These are phyloP conservation scores for Hyparrhenia diplandra DNA, from an alignment of 176 grass and related monocot genomes.

Conservation along the genomic window DNA sequence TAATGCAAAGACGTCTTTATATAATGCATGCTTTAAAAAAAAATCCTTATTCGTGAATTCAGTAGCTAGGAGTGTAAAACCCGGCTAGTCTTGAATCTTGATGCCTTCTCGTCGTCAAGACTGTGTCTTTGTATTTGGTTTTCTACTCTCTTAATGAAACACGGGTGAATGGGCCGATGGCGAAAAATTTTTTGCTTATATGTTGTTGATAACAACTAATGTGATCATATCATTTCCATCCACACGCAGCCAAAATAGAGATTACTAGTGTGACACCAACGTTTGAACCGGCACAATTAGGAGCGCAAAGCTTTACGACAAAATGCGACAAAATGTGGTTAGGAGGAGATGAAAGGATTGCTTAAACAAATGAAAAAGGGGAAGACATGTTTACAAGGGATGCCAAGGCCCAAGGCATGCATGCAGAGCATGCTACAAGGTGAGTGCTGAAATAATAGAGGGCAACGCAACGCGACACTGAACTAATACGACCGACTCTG, in stretches of 20 bases:
- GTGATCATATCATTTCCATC: neutral
- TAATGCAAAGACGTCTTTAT: no score
- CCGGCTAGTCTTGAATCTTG: no score
- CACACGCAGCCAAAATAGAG: neutral
- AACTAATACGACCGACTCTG: slow-evolving; percentile 3
- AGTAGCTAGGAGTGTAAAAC: no score
- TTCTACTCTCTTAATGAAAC: no score
- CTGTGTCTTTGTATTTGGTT: no score
- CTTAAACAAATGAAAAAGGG: slow-evolving; percentile 33
- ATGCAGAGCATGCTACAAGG: neutral
- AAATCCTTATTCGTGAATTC: no score
- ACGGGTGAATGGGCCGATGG: no score
- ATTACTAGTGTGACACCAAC: neutral
- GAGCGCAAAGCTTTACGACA: neutral
- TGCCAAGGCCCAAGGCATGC: neutral
- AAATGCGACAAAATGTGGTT: slow-evolving; percentile 18
- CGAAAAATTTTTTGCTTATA: no score
- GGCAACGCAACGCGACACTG: neutral
- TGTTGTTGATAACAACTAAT: no score
- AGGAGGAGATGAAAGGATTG: slow-evolving; percentile 6
- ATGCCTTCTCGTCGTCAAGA: no score
- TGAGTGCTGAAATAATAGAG: slow-evolving; percentile 23
- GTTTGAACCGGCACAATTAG: neutral
- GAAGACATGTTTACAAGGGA: slow-evolving; percentile 12
- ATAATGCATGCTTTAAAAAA: no score